Evolutionary conservation across 2,329 filamentous ascomycete genomes (phyloP).

Genomic region (Ceratocystis huliohia): DNA sequence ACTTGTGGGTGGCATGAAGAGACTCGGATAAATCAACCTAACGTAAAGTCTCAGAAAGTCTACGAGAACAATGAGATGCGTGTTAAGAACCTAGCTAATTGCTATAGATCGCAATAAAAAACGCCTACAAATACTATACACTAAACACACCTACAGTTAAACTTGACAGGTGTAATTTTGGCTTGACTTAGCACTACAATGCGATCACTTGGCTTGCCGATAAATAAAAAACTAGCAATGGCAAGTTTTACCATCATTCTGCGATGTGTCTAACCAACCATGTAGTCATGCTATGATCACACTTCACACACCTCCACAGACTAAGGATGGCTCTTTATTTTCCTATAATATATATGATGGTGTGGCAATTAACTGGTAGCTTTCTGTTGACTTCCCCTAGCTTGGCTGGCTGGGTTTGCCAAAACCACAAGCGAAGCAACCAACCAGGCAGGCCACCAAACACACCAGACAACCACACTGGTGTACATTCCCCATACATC

Average conservation of each 20-base stretch:
- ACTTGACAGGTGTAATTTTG: background rate
- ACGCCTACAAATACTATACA: slow-evolving; percentile 6
- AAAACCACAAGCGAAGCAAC: slow-evolving; percentile 46
- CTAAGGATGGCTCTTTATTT: too few relatives aligned
- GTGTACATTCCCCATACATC: slow-evolving; percentile 82
- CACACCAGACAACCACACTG: slow-evolving; percentile 78
- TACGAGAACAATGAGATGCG: slow-evolving; percentile 17
- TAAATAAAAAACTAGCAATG: too few relatives aligned
- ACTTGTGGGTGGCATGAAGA: slow-evolving; percentile 76
- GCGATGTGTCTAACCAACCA: too few relatives aligned
- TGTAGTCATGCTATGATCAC: too few relatives aligned
- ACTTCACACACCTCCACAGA: too few relatives aligned
- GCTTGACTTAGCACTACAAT: too few relatives aligned
- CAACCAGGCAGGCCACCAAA: slow-evolving; percentile 92
- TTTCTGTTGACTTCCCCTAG: too few relatives aligned
- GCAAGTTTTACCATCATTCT: too few relatives aligned
- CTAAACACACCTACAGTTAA: background rate
- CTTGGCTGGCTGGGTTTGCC: background rate
- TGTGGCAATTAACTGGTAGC: too few relatives aligned
- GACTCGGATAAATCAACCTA: background rate
- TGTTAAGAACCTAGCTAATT: background rate
- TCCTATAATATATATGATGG: too few relatives aligned
- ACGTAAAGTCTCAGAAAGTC: background rate
- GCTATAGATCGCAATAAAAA: background rate
- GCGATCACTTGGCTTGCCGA: too few relatives aligned